Evolutionary conservation across 352 stramenopile species (phyloP), one percentile per base, ranked within the genome.

Genomic region (Phytophthora uliginosa): DNA sequence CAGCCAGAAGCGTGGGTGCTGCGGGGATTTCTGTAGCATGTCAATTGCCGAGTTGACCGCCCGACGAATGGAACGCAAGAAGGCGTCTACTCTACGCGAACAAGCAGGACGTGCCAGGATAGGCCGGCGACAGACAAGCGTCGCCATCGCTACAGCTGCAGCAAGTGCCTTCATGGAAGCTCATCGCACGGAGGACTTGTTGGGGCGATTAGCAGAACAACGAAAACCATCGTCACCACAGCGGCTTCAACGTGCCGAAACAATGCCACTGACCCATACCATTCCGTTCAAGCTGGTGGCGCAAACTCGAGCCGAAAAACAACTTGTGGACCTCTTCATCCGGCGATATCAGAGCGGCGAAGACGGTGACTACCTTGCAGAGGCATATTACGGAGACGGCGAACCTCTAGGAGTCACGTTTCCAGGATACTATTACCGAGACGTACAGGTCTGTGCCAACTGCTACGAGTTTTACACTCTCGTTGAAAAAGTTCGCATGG

Each of bases 271-370:
- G 22, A 71, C 78, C n/a, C 75, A 86, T 52, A 82, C 69, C 2
- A 94, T 96, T 31, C 88, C 87, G 18, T 96, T 95, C 77, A 95
- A 96, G 63, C 63, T 91, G 20, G 88, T 96, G 10, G 86, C 88
- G 1, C 89, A 94, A 61, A 94, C 88, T 28, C 78, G 89, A 7
- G 88, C 85, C 0, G 89, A 96, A 59, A 95, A 94, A 53, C 78
- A 91, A 51, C 83, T 95, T 47, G 89, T 95, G 0, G 84, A 95
- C 51, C 67, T 95, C 0, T 95, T 95, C 45, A 71, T 95, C 13
- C 82, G 88, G n/a, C 83, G 89, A 3, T 95, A 96, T 33, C 72
- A 90, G 58, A 88, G 80, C 33, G 86, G 85, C 2, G 89, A 96
- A 72, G 83, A 93, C 53, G 86, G 88, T 3, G 85, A 92, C 9